Base-by-base conservation (phyloP, 371 early-diverging fungal genomes). In the Cokeromyces recurvatus region DNA sequence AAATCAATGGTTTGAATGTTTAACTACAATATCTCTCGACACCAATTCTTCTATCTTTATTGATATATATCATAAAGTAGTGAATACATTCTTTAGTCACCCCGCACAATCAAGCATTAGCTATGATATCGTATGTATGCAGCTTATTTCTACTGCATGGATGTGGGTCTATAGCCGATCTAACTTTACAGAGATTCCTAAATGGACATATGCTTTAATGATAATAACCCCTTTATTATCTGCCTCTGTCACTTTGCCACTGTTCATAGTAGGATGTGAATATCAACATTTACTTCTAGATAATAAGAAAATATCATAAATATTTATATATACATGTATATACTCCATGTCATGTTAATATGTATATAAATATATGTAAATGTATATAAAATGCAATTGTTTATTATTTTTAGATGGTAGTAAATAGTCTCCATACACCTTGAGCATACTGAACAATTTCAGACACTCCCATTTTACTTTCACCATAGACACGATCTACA, bases 401-500 rank as follows among this genome's bases (percentile, higher is more conserved):
- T n/a, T n/a, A n/a, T n/a, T n/a, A n/a, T n/a, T 14, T 40, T 65
- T 78, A 87, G 36, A 84, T 67, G 2, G 86, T 76, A n/a, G 74
- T 66, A 57, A 93, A 92, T 55, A 96, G 66, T 32, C 78, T 75
- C 82, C 83, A 84, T 20, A 97, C 78, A 22, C 96, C 97, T 67
- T 93, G 89, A 43, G 92, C 79, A 55, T 92, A 97, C 32, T 86
- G 86, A 23, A 90, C 89, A 71, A 97, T 93, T 76, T 95, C 97
- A 50, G 88, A 89, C 41, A 92, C 84, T 14, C 97, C 97, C 67
- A 96, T 84, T 68, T 97, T 97, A 44, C 85, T 84, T 71, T 95
- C 96, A 20, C 98, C 98, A 68, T 88, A 96, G 27, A 96, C 94
- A 42, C 98, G 87, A 65, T 95, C 97, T 14, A 95, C 97, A 81